Evolutionary conservation across 805 yeast species (phyloP).

Genomic region (Barnettozyma sp.): DNA sequence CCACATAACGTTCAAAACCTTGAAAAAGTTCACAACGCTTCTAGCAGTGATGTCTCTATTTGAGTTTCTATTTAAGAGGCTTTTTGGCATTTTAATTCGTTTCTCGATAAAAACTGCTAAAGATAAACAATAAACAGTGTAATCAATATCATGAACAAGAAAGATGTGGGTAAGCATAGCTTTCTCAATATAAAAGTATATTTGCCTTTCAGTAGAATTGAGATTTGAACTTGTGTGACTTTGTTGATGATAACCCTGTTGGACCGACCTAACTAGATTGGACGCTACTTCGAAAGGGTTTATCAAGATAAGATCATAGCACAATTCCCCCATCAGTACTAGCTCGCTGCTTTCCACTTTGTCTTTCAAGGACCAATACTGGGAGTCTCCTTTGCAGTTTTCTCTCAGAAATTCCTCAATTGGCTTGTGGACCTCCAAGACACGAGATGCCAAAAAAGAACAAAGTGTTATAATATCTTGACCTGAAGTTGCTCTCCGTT

Average conservation of each 20-base stretch:
- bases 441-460: conserved; percentile 18
- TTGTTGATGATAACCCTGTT: not conserved
- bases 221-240: not conserved
- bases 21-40: conserved; percentile 4
- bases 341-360: conserved; percentile 13
- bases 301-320: conserved; percentile 19
- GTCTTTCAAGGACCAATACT: conserved; percentile 16
- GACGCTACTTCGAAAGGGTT: conserved; percentile 13
- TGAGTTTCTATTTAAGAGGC: conserved; percentile 9
- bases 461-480: conserved; percentile 7
- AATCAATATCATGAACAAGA: conserved; percentile 11
- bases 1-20: conserved; percentile 1
- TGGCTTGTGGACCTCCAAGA: conserved; percentile 15
- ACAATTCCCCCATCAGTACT: conserved; percentile 19
- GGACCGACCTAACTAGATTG: not conserved
- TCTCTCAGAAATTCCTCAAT: conserved; percentile 6
- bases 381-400: conserved; percentile 1
- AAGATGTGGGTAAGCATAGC: conserved; percentile 13
- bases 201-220: not conserved
- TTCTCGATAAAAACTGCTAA: conserved; percentile 5
- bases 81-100: conserved; percentile 10
- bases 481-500: conserved; percentile 13
- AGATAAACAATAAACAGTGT: conserved; percentile 9
- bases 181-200: conserved; percentile 4
- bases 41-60: not conserved